These are phyloP conservation scores for Francoa sonchifolia DNA, from an alignment of 441 rosid genomes.

Conservation along the genomic window DNA sequence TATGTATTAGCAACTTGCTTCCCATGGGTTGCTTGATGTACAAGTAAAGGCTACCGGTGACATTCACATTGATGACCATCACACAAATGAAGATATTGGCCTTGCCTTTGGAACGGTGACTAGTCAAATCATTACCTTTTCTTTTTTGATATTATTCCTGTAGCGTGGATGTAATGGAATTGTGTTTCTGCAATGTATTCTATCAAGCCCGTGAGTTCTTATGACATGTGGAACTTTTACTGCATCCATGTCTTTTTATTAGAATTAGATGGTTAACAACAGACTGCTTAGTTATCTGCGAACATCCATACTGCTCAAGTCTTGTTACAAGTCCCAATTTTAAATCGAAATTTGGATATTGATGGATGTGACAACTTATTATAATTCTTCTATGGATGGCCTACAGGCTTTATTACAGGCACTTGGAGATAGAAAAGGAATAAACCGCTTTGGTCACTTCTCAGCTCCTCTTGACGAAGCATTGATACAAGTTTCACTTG, in stretches of 20 bases:
- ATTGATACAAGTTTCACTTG: slow-evolving; percentile 77
- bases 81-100: slow-evolving; percentile 81
- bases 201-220: background rate
- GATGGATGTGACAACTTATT: background rate
- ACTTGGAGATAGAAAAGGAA: slow-evolving; percentile 88
- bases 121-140: background rate
- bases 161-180: background rate
- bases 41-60: slow-evolving; percentile 83
- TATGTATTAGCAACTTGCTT: slow-evolving; percentile 80
- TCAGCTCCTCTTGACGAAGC: slow-evolving; percentile 96
- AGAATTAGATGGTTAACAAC: too few relatives aligned
- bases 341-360: background rate
- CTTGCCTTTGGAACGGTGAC: slow-evolving; percentile 84
- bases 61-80: slow-evolving; percentile 88
- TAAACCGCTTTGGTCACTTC: slow-evolving; percentile 80
- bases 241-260: too few relatives aligned
- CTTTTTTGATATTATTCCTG: background rate
- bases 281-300: too few relatives aligned
- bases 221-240: too few relatives aligned
- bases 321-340: background rate
- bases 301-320: too few relatives aligned
- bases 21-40: slow-evolving; percentile 80
- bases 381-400: slow-evolving; percentile 5
- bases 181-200: background rate
- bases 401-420: slow-evolving; percentile 69